Base-by-base conservation (phyloP, 345 rosid species). In the Aurinia saxatilis region DNA sequence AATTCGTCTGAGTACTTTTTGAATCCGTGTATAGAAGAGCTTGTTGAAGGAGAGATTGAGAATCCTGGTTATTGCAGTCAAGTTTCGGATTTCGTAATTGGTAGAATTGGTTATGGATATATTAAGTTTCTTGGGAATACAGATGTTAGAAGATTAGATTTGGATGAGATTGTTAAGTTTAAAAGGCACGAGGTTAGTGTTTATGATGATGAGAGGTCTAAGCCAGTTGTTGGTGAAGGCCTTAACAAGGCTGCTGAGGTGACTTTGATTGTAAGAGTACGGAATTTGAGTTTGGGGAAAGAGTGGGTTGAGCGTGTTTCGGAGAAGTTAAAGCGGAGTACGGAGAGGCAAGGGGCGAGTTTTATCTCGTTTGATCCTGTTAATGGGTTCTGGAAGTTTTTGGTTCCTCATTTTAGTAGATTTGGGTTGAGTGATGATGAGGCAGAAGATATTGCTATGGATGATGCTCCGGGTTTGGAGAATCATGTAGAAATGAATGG, bases 361-460 rank as follows among this genome's bases (percentile, higher is more conserved):
- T 90, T 93, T 59, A 75, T 85, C 74, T 83, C 90, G 1, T 90
- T 84, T 74, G 72, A 85, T 68, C 78, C 77, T 50, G 48, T 30
- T 46, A 75, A 56, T 68, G 79, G 87, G 55, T 82, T 80, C 21
- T 90, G 97, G 97, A 90, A 79, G 71, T 90, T 93, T 73, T 56
- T 64, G 73, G 97, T 90, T 57, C 73, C 61, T 53, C 97, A 93
- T 80, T 93, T 90, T 64, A 90, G 99, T 76, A 87, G 90, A 78
- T 93, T 87, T 66, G 97, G 99, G 50, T 76, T 90, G 66, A 82
- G 83, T 71, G 99, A 90, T n/a, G 91, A 85, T 70, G 99, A 93
- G 14, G 96, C 85, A 51, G 99, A 87, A 61, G 97, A 87, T 76
- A 79, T 86, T 39, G 33, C 63, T 27, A 84, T 86, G 91, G 90